Conservation (phyloP, 495 filamentous ascomycete genomes). For the Xylaria flabelliformis region DNA sequence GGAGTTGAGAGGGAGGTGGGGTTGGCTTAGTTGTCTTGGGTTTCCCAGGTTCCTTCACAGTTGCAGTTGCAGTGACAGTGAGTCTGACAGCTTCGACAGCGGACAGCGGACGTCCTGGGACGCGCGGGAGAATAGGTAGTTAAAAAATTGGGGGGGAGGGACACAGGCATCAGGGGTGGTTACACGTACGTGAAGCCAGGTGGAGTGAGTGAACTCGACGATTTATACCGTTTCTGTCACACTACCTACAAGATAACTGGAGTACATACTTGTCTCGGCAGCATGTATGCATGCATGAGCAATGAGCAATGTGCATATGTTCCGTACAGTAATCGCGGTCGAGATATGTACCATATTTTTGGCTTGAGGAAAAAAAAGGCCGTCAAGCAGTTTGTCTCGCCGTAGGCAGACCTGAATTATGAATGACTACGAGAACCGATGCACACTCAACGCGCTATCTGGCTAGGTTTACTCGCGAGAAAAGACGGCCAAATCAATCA, state of each 20-base stretch:
- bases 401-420: not conserved
- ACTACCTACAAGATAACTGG: not conserved
- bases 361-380: not conserved
- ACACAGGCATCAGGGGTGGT: conserved; percentile 29
- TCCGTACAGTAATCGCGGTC: not conserved
- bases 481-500: conserved; percentile 15
- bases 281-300: not conserved
- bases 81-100: conserved; percentile 6
- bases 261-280: not conserved
- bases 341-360: not conserved
- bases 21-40: conserved; percentile 4
- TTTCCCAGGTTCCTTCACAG: too few relatives aligned
- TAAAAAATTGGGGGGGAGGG: not conserved
- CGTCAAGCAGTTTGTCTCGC: not conserved
- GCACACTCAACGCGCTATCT: conserved; percentile 10
- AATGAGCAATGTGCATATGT: not conserved
- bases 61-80: not conserved
- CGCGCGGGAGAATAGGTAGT: not conserved
- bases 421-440: too few relatives aligned
- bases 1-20: conserved; percentile 26
- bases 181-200: conserved; percentile 24
- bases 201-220: conserved; percentile 3
- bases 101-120: not conserved
- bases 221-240: conserved; percentile 11
- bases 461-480: not conserved